Base-by-base conservation (phyloP, 1,139 yeast species). In the Taiozyma sp. region DNA sequence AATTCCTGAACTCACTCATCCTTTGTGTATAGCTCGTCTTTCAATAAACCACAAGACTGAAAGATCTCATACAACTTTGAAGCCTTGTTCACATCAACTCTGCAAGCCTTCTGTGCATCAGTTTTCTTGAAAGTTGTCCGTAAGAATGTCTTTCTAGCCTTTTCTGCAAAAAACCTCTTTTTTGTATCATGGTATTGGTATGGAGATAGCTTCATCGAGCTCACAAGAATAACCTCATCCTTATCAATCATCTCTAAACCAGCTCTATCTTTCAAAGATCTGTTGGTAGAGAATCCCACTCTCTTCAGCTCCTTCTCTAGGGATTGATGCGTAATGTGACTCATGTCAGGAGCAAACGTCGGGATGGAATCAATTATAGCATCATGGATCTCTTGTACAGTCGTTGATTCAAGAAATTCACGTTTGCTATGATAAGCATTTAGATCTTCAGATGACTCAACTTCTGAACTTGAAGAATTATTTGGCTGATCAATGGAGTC, bases 91-190 rank as follows among this genome's bases (percentile, higher is more conserved):
- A 60, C 65, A 42, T 61, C 65, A 47, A 60, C 57, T 44, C 54
- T 58, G 46, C 65, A 60, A 1, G 63, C 65, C 46, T 60, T 62
- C 48, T 62, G 64, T 4, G 65, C 65, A 54, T 62, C 65, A 0
- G 63, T 60, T 51, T 60, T 60, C 50, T 54, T 59, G 49, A 62
- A 62, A 13, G 58, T 49, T 4, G 46, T 9, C 0, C 46, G 43
- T 28, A 47, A 16, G 8, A 43, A 47, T 0, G 52, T 43, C 46
- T 55, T 62, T 53, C 65, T 56, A 8, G 65, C 64, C 53, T 58
- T 60, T 46, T 59, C 65, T 1, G 65, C 65, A 50, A 62, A 62
- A 34, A 59, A 51, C 43, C 64, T 54, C 40, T 47, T 59, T 50
- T 60, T 60, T 19, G 60, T 58, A 22, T 62, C 65, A 43, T 44